A percentile compares a stretch with the other conserved stretches of the same genome.
Evolutionary conservation across 164 flowering plant genomes (phyloP).

Genomic region (Brasenia schreberi): DNA sequence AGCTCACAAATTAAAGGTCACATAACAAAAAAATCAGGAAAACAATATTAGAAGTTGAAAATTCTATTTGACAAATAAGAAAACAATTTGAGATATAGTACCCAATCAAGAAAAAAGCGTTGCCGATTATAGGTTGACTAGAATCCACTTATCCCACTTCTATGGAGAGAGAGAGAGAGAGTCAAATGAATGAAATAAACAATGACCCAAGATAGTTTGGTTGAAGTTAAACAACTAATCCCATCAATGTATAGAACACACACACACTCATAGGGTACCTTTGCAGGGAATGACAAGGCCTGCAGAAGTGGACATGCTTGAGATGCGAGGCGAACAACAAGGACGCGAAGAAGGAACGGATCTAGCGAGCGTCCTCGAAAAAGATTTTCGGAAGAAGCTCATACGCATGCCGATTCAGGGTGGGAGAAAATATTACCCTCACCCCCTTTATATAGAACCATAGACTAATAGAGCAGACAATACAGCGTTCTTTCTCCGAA

Average conservation of each 20-base stretch:
- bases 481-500: no score
- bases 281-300: neutral
- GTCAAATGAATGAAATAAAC: neutral
- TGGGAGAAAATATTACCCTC: no score
- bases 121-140: neutral
- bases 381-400: neutral
- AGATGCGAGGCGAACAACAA: neutral
- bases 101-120: neutral
- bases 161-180: neutral
- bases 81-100: neutral
- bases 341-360: neutral
- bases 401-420: no score
- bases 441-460: no score
- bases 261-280: neutral
- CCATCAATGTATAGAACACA: no score
- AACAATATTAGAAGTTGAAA: neutral
- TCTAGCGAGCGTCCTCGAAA: neutral
- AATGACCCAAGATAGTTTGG: no score
- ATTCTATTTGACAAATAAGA: neutral
- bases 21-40: no score
- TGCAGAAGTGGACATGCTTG: neutral
- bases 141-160: no score
- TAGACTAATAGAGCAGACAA: no score
- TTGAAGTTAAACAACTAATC: no score
- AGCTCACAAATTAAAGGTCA: no score